Evolutionary conservation across 371 early-diverging fungal genomes (phyloP).

Genomic region (Nematocida displodere): DNA sequence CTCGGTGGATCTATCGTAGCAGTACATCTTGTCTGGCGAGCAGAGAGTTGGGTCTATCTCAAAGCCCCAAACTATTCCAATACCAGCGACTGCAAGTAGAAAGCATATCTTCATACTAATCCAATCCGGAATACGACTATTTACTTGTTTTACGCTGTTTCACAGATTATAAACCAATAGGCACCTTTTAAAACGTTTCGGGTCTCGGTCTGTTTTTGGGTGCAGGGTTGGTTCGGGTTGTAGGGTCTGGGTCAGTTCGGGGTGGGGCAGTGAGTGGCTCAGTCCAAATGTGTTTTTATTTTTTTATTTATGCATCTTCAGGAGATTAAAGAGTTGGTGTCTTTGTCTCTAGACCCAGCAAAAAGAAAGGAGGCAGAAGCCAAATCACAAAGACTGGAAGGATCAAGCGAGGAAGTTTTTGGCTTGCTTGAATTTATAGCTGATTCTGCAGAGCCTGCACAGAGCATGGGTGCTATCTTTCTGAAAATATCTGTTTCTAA

Average conservation of each 20-base stretch:
- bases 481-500: neutral
- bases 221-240: too few relatives aligned
- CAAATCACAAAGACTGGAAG: neutral
- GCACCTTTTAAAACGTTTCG: too few relatives aligned
- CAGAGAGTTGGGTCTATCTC: constrained; percentile 16
- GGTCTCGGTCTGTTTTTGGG: too few relatives aligned
- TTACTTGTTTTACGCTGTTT: too few relatives aligned
- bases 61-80: too few relatives aligned
- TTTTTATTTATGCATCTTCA: neutral
- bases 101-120: too few relatives aligned
- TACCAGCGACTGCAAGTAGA: too few relatives aligned
- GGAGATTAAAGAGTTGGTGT: neutral
- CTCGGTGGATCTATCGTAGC: constrained; percentile 16
- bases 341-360: neutral
- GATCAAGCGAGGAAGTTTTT: neutral
- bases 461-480: neutral
- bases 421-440: neutral
- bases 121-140: too few relatives aligned
- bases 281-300: neutral
- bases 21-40: constrained; percentile 32
- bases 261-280: too few relatives aligned
- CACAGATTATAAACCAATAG: too few relatives aligned
- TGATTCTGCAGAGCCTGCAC: neutral
- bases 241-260: too few relatives aligned
- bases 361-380: constrained; percentile 10